A percentile compares a stretch with the other conserved stretches of the same genome.
phyloP scores from a whole-genome alignment of 169 alveolate genomes.

The Cryptosporidium baileyi region DNA sequence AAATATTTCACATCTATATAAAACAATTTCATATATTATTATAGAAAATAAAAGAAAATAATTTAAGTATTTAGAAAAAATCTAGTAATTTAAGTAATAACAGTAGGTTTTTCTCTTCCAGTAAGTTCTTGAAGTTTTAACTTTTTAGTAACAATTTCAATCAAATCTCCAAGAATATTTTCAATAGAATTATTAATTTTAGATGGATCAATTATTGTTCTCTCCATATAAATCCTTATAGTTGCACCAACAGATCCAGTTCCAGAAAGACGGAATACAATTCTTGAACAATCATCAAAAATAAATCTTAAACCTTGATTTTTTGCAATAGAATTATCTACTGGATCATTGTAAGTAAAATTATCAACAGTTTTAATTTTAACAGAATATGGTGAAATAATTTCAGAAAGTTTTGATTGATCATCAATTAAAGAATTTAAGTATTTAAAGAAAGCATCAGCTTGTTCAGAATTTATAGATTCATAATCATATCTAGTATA shows the following conservation, averaged over 20 bases:
- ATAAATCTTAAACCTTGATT: conserved; percentile 91
- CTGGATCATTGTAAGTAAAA: conserved; percentile 90
- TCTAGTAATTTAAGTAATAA: conserved; percentile 46
- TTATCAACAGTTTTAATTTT: conserved; percentile 77
- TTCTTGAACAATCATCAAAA: conserved; percentile 87
- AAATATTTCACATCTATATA: too few species aligned
- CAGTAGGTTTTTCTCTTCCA: conserved; percentile 70
- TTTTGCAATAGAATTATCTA: conserved; percentile 89
- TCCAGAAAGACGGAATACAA: conserved; percentile 89
- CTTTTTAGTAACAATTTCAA: conserved; percentile 58
- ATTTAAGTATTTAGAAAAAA: too few species aligned
- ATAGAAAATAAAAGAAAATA: too few species aligned
- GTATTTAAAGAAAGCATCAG: conserved; percentile 83
- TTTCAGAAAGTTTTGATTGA: neutral
- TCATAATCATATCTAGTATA: conserved; percentile 91
- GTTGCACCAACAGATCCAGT: conserved; percentile 93
- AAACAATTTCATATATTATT: too few species aligned
- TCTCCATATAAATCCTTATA: conserved; percentile 91
- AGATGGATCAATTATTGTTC: conserved; percentile 74
- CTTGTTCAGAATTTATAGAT: conserved; percentile 84
- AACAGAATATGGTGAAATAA: conserved; percentile 12
- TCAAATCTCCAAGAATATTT: conserved; percentile 33
- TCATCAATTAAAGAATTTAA: conserved; percentile 66
- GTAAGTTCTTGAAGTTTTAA: conserved; percentile 32
- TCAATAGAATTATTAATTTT: conserved; percentile 7